A percentile compares a stretch with the other conserved stretches of the same genome.
Evolutionary conservation across 371 early-diverging fungal genomes (phyloP).

Genomic region (Haplosporangium sp.): DNA sequence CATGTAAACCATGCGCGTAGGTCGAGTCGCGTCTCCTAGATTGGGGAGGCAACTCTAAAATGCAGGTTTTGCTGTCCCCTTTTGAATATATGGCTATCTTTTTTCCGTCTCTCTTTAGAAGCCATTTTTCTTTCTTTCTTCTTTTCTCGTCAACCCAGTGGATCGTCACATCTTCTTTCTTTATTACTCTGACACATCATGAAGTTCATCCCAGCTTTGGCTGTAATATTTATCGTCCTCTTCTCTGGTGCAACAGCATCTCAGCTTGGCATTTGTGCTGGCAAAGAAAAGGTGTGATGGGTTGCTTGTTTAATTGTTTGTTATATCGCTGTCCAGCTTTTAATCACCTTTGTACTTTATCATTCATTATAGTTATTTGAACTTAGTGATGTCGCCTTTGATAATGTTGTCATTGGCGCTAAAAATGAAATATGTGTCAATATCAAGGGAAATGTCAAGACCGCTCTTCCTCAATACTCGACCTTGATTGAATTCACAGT

Average conservation of each 20-base stretch:
- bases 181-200: neutral
- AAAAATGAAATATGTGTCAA: neutral
- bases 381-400: neutral
- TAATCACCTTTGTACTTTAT: neutral
- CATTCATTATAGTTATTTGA: constrained; percentile 5
- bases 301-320: neutral
- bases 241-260: neutral
- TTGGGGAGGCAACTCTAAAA: neutral
- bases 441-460: constrained; percentile 17
- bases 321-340: neutral
- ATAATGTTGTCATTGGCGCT: neutral
- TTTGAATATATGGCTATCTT: neutral
- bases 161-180: neutral
- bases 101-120: neutral
- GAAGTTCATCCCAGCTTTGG: constrained; percentile 15
- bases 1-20: neutral
- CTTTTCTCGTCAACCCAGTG: neutral
- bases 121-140: neutral
- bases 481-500: constrained; percentile 1
- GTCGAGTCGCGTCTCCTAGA: neutral
- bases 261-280: neutral
- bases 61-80: neutral
- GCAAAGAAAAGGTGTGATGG: neutral
- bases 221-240: constrained; percentile 6
- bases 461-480: neutral